Conservation (phyloP, 257 asterid genomes). For the Solanum lignicaule region DNA sequence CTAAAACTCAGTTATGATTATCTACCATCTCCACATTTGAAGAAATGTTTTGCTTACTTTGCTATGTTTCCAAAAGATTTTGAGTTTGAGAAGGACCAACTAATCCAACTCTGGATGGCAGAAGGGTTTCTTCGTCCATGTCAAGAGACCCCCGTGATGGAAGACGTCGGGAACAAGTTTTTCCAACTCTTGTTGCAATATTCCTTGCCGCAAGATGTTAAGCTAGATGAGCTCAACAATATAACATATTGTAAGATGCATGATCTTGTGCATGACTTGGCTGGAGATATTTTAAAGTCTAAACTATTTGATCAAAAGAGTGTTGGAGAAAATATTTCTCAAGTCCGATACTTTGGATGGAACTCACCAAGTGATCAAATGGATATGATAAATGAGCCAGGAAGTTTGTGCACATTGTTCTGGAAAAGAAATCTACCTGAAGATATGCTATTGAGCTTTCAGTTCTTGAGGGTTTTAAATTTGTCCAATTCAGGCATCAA, state of each 20-base stretch:
- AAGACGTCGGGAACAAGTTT: constrained; percentile 5
- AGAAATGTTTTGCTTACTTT: constrained; percentile 13
- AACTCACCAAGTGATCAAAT: background rate
- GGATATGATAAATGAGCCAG: background rate
- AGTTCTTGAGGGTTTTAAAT: background rate
- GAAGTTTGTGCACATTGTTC: background rate
- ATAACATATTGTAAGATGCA: constrained; percentile 15
- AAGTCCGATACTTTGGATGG: background rate
- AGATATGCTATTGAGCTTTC: background rate
- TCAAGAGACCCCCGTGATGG: constrained; percentile 2
- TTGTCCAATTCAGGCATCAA: background rate
- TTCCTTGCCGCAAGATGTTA: constrained; percentile 10
- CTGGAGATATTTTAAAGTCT: background rate
- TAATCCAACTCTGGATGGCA: constrained; percentile 25
- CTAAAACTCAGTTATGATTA: constrained; percentile 11
- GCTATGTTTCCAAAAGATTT: constrained; percentile 15
- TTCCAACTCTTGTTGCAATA: background rate
- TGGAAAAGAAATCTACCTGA: background rate
- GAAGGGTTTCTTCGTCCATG: constrained; percentile 1
- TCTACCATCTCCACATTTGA: constrained; percentile 8
- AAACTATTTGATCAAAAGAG: background rate
- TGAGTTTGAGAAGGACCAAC: background rate
- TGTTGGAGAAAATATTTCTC: background rate
- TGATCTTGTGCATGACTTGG: constrained; percentile 23
- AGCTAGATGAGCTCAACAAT: background rate